phyloP scores from a whole-genome alignment of 306 rosid genomes.

The Fagus crenata region DNA sequence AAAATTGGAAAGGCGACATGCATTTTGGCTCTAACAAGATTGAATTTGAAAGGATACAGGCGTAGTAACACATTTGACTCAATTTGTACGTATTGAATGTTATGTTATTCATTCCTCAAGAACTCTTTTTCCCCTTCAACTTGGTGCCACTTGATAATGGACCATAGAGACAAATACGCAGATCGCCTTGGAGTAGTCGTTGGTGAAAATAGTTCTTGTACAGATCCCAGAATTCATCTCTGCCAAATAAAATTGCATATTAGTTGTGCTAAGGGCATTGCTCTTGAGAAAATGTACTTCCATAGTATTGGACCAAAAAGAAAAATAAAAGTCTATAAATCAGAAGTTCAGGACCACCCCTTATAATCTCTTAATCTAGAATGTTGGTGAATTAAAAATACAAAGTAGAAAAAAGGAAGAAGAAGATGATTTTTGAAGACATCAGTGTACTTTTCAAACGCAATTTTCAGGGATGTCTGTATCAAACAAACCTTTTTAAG shows the following conservation, averaged over 20 bases:
- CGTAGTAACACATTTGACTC: conserved; percentile 2
- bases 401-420: background rate
- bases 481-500: background rate
- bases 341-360: background rate
- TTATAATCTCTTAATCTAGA: background rate
- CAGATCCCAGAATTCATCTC: conserved; percentile 88
- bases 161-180: conserved; percentile 69
- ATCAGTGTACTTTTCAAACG: background rate
- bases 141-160: conserved; percentile 37
- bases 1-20: too few relatives aligned
- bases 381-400: background rate
- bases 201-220: conserved; percentile 72
- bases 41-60: background rate
- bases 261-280: background rate
- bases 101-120: conserved; percentile 16
- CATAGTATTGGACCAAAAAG: background rate
- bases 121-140: conserved; percentile 36
- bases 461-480: background rate
- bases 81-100: conserved; percentile 4
- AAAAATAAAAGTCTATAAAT: background rate
- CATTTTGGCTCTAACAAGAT: background rate
- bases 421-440: background rate
- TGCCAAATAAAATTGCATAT: conserved; percentile 44
- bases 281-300: background rate
- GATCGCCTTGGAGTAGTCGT: conserved; percentile 49